Evolutionary conservation across 805 yeast genomes (phyloP).

Genomic region (Hanseniaspora nectarophila): DNA sequence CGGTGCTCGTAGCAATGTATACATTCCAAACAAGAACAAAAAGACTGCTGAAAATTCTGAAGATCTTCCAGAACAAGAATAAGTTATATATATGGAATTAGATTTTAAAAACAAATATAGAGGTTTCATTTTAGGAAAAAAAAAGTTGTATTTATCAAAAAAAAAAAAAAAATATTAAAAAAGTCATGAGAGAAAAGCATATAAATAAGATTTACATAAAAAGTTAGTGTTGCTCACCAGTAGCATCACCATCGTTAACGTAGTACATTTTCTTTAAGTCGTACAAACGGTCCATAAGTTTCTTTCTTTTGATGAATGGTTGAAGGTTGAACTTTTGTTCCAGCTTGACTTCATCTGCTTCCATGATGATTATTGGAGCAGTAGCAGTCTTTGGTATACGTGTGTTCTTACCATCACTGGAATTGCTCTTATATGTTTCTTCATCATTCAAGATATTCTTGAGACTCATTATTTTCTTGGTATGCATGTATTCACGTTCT

Average conservation of each 20-base stretch:
- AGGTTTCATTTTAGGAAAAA: too few species aligned
- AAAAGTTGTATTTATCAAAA: not conserved
- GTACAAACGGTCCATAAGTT: constrained; percentile 27
- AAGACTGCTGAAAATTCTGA: not conserved
- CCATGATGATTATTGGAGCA: not conserved
- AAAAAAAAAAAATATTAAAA: too few species aligned
- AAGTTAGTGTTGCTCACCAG: not conserved
- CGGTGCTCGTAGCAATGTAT: constrained; percentile 13
- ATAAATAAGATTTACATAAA: not conserved
- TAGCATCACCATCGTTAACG: constrained; percentile 4
- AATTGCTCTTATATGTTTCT: too few species aligned
- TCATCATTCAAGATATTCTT: constrained; percentile 2
- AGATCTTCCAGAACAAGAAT: not conserved
- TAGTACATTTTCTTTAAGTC: constrained; percentile 24
- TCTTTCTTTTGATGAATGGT: constrained; percentile 26
- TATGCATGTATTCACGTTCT: not conserved
- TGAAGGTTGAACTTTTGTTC: constrained; percentile 22
- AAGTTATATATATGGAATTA: not conserved
- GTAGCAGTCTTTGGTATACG: not conserved
- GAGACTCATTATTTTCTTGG: constrained; percentile 11
- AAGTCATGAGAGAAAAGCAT: too few species aligned
- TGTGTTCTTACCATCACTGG: not conserved
- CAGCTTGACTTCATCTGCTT: constrained; percentile 17
- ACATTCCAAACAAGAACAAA: constrained; percentile 12
- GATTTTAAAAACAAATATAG: not conserved